Base-by-base conservation (phyloP, 768 basidiomycete genomes). In the Boletus subparvulus region DNA sequence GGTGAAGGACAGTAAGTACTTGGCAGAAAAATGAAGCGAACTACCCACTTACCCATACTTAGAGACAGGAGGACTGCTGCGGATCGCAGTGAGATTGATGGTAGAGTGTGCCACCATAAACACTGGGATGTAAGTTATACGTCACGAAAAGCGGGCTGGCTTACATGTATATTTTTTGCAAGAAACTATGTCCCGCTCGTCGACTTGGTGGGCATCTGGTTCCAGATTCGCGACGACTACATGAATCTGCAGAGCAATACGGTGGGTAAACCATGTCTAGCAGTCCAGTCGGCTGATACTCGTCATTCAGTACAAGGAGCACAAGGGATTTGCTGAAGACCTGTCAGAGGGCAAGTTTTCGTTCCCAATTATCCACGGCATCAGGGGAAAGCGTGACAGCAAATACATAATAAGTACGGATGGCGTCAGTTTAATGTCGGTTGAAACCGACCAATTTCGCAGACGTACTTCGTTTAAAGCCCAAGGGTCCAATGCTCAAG, bases 341-440 rank as follows among this genome's bases (percentile, higher is more conserved):
- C 77, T 98, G 14, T 88, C 92, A 0, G 96, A 98, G 74, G 96
- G 96, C 7, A 98, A 98, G 71, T 98, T 98, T 77, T 95, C 92
- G 4, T 98, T 98, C 74, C 95, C 94, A 0, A 80, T 98, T 35
- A 87, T 98, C 1, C 96, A 98, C 70, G 86, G 90, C n/a, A 87
- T 98, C 46, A 85, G 89, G 32, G 82, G 90, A 8, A 85, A 94
- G 67, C 78, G 76, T 11, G 80, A 85, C 1, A 93, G 92, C 71
- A 80, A 85, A 35, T 88, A 88, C 70, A 80, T 98, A 32, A 78
- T 97, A 52, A 95, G 94, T 95, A 63, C 59, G 88, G 76, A 48
- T n/a, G 47, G n/a, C 11, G 4, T n/a, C 19, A 12, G 26, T 55
- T 47, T 47, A 9, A 40, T 35, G 24, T 48, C 21, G 35, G 32